A percentile compares a stretch with the other conserved stretches of the same genome.
These are phyloP conservation scores for Pyrus bretschneideri DNA, from an alignment of 306 rosid genomes.

Conservation along the genomic window DNA sequence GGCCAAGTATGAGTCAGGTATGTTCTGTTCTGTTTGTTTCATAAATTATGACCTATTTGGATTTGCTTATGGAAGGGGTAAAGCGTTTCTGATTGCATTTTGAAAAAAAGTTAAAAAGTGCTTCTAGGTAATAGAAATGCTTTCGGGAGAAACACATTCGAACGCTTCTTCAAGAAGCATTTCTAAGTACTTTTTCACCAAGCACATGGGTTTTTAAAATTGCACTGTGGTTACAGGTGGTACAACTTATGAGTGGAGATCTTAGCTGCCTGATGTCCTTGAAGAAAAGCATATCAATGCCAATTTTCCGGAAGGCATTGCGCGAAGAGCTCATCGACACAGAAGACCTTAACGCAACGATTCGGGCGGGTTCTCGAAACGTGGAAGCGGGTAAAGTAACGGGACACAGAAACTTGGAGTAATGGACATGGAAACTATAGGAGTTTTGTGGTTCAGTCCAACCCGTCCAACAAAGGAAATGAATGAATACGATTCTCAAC, in stretches of 20 bases:
- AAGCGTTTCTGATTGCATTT: no score
- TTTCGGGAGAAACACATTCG: neutral
- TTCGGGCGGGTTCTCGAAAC: neutral
- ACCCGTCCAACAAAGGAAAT: neutral
- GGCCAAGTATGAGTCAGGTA: slow-evolving; percentile 80
- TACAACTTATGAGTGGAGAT: slow-evolving; percentile 65
- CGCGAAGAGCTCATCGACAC: slow-evolving; percentile 44
- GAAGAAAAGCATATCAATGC: slow-evolving; percentile 44
- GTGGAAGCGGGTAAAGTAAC: neutral
- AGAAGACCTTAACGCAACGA: slow-evolving; percentile 19
- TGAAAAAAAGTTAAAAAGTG: neutral
- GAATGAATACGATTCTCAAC: neutral
- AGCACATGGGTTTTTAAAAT: neutral
- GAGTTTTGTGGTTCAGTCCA: neutral
- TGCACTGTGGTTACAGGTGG: slow-evolving; percentile 38
- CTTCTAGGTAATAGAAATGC: neutral
- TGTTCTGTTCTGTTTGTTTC: neutral
- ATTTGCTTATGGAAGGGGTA: neutral
- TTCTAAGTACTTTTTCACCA: neutral
- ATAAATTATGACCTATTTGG: neutral
- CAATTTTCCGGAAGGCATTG: slow-evolving; percentile 55
- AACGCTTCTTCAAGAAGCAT: neutral
- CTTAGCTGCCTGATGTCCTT: slow-evolving; percentile 60
- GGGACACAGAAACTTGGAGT: neutral
- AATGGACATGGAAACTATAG: neutral